phyloP scores from a whole-genome alignment of 1,284 basidiomycete species.

The Exobasidium rhododendri region DNA sequence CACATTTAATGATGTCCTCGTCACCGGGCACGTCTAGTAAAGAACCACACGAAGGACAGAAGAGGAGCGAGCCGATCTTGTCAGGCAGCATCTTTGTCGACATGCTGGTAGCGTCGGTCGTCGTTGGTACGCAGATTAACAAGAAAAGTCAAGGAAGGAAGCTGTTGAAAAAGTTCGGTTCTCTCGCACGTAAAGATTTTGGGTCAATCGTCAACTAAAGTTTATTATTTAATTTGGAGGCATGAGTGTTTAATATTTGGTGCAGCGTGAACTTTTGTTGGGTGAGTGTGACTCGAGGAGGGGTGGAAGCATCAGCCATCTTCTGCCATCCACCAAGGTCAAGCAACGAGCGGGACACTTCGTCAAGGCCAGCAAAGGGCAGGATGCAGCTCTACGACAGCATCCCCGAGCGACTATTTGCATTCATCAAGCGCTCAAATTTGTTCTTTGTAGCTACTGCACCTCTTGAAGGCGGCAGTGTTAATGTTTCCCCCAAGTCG shows the following conservation, averaged over 20 bases:
- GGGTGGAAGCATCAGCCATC: too few relatives aligned
- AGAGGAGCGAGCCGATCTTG: constrained; percentile 76
- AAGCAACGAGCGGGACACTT: too few relatives aligned
- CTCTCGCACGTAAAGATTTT: not conserved
- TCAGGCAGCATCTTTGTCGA: constrained; percentile 16
- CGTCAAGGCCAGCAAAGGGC: too few relatives aligned
- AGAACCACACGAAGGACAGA: constrained; percentile 88
- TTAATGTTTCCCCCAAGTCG: constrained; percentile 15
- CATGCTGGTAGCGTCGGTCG: not conserved
- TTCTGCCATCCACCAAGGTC: too few relatives aligned
- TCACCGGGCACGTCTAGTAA: constrained; percentile 79
- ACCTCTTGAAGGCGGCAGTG: constrained; percentile 9
- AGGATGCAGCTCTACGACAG: constrained; percentile 12
- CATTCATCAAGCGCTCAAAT: constrained; percentile 7
- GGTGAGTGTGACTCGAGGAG: too few relatives aligned
- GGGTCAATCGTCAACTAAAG: not conserved
- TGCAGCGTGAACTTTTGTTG: too few relatives aligned
- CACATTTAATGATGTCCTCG: constrained; percentile 73
- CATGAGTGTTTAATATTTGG: too few relatives aligned
- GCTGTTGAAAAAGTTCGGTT: not conserved
- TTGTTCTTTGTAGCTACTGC: constrained; percentile 20
- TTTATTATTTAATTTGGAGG: not conserved
- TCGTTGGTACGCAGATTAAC: not conserved
- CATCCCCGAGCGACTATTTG: constrained; percentile 11
- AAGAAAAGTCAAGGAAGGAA: not conserved